Evolutionary conservation across 768 basidiomycete species (phyloP), one percentile per base, ranked within the genome.

Genomic region (Amanita subjunquillea): DNA sequence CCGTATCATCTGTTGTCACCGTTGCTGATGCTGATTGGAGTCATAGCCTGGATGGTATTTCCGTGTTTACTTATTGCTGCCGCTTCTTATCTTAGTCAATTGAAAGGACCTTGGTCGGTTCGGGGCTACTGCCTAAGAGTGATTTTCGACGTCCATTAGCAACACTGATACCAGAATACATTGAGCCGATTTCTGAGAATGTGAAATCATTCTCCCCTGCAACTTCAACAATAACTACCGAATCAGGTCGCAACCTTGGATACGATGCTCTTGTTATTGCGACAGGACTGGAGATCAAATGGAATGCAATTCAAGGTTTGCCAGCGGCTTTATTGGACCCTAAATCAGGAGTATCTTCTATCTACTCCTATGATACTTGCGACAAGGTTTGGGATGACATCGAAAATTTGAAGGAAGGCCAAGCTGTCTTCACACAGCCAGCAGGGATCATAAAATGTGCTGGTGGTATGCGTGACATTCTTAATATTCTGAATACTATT

Each of bases 351-450:
- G 93, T 99, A 30, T 90, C 91, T 6, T 87, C 88, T 7, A 96
- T 96, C 55, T 97, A 97, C 70, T 87, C 87, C 0, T 90, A 90
- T 66, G 79, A 87, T 50, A 86, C 89, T 4, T 89, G 86, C 61
- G 91, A 96, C 69, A 93, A 91, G 67, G 80, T 81, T 13, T 95
- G 90, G 91, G 67, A 73, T 39, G 83, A 92, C 59, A 83, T 97
- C 42, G 80, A 91, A 54, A 74, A 74, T 10, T 75, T 92, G 53
- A 78, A 85, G 34, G 69, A 74, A 2, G 93, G 94, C 10, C 80
- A 83, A 50, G 93, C 93, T 3, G 77, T 98, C 59, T 99, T 98
- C 71, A 97, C 94, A 0, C 95, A 98, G 61, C 95, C 94, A 34
- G 80, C 86, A 12, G 92, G 94, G 13, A 70, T 91, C 23, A 79